Conservation (phyloP, 140 eudicot species). For the Flaveria floridana region DNA sequence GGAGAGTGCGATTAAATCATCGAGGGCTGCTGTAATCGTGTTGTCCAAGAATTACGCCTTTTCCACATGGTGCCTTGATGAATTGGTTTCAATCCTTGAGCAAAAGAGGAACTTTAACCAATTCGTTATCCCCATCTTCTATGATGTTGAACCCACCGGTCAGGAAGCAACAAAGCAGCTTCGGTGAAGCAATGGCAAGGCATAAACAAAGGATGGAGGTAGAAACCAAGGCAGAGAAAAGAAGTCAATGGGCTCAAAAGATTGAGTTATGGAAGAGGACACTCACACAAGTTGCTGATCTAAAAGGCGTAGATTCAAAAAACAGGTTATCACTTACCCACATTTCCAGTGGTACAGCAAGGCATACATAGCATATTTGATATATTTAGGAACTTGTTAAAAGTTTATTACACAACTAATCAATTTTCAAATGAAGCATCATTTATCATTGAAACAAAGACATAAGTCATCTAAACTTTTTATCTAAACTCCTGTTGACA, state of each 20-base stretch:
- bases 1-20: slow-evolving; percentile 14
- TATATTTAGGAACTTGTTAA: too few species aligned
- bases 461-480: too few species aligned
- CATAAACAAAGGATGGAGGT: slow-evolving; percentile 9
- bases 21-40: slow-evolving; percentile 5
- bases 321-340: background rate
- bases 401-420: background rate
- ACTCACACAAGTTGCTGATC: slow-evolving; percentile 7
- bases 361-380: too few species aligned
- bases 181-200: background rate
- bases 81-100: slow-evolving; percentile 10
- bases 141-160: slow-evolving; percentile 12
- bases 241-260: background rate
- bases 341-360: too few species aligned
- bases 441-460: background rate
- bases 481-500: too few species aligned
- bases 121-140: slow-evolving; percentile 11
- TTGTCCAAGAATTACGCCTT: slow-evolving; percentile 19
- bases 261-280: background rate
- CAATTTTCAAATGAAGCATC: background rate
- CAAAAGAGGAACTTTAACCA: background rate
- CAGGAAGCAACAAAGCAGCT: slow-evolving; percentile 20
- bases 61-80: slow-evolving; percentile 23
- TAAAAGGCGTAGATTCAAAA: slow-evolving; percentile 5
- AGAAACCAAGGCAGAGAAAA: background rate